A percentile compares a stretch with the other conserved stretches of the same genome.
Evolutionary conservation across 257 asterid genomes (phyloP).

Genomic region (Lantana camara): DNA sequence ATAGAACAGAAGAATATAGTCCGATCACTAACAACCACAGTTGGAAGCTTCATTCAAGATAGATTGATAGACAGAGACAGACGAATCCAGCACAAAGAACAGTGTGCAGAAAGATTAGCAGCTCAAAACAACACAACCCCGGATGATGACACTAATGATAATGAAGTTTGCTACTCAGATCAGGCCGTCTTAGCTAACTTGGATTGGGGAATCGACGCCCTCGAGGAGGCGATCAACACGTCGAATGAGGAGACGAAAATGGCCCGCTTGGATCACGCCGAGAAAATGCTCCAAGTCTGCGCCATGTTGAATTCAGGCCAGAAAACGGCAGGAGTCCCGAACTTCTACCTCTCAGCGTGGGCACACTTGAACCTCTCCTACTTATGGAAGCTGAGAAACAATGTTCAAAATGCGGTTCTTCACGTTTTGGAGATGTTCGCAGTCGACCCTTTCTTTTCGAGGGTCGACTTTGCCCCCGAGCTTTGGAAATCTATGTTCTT

Average conservation of each 20-base stretch:
- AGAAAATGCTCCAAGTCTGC: slow-evolving; percentile 82
- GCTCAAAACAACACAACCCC: slow-evolving; percentile 63
- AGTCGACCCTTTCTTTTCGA: slow-evolving; percentile 72
- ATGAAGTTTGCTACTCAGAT: slow-evolving; percentile 70
- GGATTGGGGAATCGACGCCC: slow-evolving; percentile 91
- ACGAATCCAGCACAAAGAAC: slow-evolving; percentile 64
- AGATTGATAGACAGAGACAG: slow-evolving; percentile 52
- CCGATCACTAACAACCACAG: slow-evolving; percentile 46
- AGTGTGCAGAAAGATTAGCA: slow-evolving; percentile 79
- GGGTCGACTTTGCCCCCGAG: slow-evolving; percentile 84
- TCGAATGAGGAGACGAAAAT: slow-evolving; percentile 68
- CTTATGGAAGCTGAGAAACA: slow-evolving; percentile 55
- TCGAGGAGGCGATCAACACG: slow-evolving; percentile 76
- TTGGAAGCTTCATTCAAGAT: slow-evolving; percentile 67
- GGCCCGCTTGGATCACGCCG: slow-evolving; percentile 73
- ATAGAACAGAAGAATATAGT: slow-evolving; percentile 69
- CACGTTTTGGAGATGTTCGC: slow-evolving; percentile 70
- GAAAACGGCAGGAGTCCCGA: slow-evolving; percentile 81
- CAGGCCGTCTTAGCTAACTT: slow-evolving; percentile 83
- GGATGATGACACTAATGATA: slow-evolving; percentile 33
- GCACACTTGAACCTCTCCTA: slow-evolving; percentile 72
- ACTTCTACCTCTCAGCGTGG: slow-evolving; percentile 84
- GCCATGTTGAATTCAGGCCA: slow-evolving; percentile 64
- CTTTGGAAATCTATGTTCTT: slow-evolving; percentile 72
- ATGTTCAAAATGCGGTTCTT: slow-evolving; percentile 46